Conservation (phyloP, 352 stramenopile genomes). For the Elongisporangium prolatum region DNA sequence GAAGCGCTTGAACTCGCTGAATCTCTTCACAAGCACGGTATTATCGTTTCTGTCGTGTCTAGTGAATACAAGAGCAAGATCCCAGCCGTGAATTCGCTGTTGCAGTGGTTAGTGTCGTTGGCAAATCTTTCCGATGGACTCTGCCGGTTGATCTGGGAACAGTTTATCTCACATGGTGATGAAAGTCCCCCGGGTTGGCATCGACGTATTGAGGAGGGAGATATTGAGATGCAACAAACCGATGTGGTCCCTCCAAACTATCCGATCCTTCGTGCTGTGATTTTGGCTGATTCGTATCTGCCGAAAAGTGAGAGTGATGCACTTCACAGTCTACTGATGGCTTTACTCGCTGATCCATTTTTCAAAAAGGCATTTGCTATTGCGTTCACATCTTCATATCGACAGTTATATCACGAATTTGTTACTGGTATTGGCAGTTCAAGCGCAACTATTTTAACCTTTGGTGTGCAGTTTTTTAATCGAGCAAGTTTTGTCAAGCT, state of each 20-base stretch:
- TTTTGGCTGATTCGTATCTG: constrained; percentile 81
- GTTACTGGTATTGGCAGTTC: constrained; percentile 65
- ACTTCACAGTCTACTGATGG: constrained; percentile 94
- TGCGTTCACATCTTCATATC: constrained; percentile 94
- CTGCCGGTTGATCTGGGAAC: constrained; percentile 82
- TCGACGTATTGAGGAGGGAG: background rate
- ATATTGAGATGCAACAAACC: constrained; percentile 28
- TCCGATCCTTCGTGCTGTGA: constrained; percentile 65
- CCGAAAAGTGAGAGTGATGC: constrained; percentile 71
- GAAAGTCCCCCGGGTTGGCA: background rate
- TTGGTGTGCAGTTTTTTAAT: constrained; percentile 99
- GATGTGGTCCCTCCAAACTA: constrained; percentile 31
- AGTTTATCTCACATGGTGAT: constrained; percentile 14
- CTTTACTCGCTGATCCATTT: constrained; percentile 92
- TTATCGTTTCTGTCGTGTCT: constrained; percentile 78
- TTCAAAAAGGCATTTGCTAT: constrained; percentile 97
- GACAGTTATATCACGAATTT: constrained; percentile 75
- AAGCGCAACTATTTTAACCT: constrained; percentile 87
- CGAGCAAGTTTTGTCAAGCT: constrained; percentile 94
- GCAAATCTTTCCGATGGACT: constrained; percentile 76
- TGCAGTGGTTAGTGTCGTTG: constrained; percentile 79
- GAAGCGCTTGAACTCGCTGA: constrained; percentile 71
- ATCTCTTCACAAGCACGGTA: constrained; percentile 56
- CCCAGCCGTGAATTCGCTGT: constrained; percentile 57
- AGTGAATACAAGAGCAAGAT: constrained; percentile 71